These are phyloP conservation scores for Clonostachys rhizophaga DNA, from an alignment of 2,329 filamentous ascomycete genomes.

Conservation along the genomic window DNA sequence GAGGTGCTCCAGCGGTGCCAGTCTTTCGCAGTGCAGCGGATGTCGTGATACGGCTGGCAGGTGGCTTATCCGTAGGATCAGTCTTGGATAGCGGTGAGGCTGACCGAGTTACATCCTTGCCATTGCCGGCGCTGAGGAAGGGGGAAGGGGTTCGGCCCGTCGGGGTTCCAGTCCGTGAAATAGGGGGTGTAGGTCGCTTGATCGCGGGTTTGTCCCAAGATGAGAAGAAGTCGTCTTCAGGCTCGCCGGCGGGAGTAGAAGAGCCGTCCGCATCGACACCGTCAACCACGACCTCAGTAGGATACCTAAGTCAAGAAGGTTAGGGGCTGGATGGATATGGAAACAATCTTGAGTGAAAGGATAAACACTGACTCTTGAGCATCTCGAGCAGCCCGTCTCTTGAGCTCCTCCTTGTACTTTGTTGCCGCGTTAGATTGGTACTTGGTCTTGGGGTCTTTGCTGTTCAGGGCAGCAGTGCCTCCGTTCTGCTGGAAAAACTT, in stretches of 20 bases:
- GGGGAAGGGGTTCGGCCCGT: conserved; percentile 82
- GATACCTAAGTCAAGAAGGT: conserved; percentile 54
- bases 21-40: conserved; percentile 82
- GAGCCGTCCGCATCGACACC: conserved; percentile 60
- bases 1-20: conserved; percentile 55
- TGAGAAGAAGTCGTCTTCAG: conserved; percentile 96
- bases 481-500: conserved; percentile 98
- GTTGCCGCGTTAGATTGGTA: conserved; percentile 90
- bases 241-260: conserved; percentile 75
- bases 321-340: conserved; percentile 6
- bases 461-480: conserved; percentile 86
- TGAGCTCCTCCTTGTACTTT: conserved; percentile 97
- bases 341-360: not conserved
- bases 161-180: conserved; percentile 83
- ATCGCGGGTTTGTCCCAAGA: conserved; percentile 98
- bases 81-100: conserved; percentile 74
- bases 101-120: conserved; percentile 69
- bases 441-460: conserved; percentile 96
- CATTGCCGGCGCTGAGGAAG: conserved; percentile 75
- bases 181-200: conserved; percentile 90
- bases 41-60: conserved; percentile 69
- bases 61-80: conserved; percentile 47
- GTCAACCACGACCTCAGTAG: conserved; percentile 82
- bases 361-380: conserved; percentile 68
- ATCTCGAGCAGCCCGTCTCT: conserved; percentile 77